phyloP scores from a whole-genome alignment of 75 land plant species.

The Pinus albicaulis region DNA sequence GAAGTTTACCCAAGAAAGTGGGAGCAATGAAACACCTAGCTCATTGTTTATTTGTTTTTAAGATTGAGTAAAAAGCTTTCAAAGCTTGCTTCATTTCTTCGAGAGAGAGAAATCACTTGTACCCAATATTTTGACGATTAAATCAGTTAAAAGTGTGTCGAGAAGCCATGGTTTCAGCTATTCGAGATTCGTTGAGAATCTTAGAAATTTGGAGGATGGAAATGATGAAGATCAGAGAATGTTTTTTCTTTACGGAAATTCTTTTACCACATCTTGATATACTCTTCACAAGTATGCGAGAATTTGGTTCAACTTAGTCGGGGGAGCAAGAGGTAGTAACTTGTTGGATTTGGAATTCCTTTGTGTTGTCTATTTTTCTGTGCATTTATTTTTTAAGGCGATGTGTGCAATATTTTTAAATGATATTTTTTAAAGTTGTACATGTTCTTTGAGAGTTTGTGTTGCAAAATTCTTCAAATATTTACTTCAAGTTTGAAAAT shows the following conservation, averaged over 20 bases:
- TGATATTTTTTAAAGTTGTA: background rate
- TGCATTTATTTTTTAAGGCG: too few relatives aligned
- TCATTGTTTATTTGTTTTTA: constrained; percentile 84
- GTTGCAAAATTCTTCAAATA: too few relatives aligned
- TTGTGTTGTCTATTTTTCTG: background rate
- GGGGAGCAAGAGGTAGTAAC: constrained; percentile 46
- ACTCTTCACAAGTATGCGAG: constrained; percentile 54
- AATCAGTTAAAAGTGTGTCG: constrained; percentile 62
- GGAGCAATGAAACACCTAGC: constrained; percentile 76
- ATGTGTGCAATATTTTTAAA: too few relatives aligned
- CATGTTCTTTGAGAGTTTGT: background rate
- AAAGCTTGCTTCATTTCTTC: constrained; percentile 55
- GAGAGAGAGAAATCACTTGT: constrained; percentile 51
- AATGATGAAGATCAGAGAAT: constrained; percentile 26
- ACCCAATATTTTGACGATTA: constrained; percentile 67
- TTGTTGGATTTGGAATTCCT: background rate
- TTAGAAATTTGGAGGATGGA: constrained; percentile 49
- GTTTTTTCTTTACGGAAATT: constrained; percentile 21
- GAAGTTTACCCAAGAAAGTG: constrained; percentile 65
- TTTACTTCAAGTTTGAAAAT: too few relatives aligned
- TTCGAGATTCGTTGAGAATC: constrained; percentile 64
- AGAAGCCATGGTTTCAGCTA: constrained; percentile 52
- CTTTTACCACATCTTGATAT: constrained; percentile 54
- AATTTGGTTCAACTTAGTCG: constrained; percentile 28
- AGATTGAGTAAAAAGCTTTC: constrained; percentile 75